Evolutionary conservation across 768 basidiomycete species (phyloP).

Genomic region (Floccularia luteovirens): DNA sequence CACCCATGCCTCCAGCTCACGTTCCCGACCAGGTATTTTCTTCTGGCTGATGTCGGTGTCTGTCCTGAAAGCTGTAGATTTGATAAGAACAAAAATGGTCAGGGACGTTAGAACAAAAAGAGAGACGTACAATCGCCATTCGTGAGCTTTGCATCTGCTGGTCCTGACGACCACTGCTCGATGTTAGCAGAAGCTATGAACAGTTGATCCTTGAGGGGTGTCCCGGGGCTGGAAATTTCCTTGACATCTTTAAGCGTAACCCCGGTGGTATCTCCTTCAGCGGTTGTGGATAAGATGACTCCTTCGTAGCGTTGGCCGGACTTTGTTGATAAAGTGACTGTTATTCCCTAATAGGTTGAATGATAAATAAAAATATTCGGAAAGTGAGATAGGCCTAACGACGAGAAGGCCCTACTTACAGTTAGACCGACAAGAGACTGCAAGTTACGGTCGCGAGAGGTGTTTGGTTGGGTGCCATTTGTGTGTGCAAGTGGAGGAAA

Average conservation of each 20-base stretch:
- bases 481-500: constrained; percentile 40
- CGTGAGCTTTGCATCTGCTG: constrained; percentile 59
- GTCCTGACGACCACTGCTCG: constrained; percentile 65
- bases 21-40: constrained; percentile 45
- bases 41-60: constrained; percentile 71
- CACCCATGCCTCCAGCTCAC: constrained; percentile 79
- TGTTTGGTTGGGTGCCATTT: constrained; percentile 42
- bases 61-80: constrained; percentile 63
- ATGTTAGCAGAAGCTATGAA: constrained; percentile 72
- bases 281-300: constrained; percentile 49
- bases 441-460: constrained; percentile 50
- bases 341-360: constrained; percentile 50
- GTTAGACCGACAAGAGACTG: constrained; percentile 64
- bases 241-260: constrained; percentile 74
- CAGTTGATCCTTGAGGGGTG: constrained; percentile 60
- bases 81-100: constrained; percentile 5
- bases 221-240: constrained; percentile 59
- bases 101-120: background rate
- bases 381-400: too few relatives aligned
- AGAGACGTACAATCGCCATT: constrained; percentile 63
- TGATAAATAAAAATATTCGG: constrained; percentile 2
- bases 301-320: constrained; percentile 69
- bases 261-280: constrained; percentile 63
- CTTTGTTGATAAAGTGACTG: constrained; percentile 71
- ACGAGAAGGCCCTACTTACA: too few relatives aligned